Percentiles rank a stretch among this genome's conserved stretches.
phyloP scores from a whole-genome alignment of 306 rosid genomes.

The Urtica urens region DNA sequence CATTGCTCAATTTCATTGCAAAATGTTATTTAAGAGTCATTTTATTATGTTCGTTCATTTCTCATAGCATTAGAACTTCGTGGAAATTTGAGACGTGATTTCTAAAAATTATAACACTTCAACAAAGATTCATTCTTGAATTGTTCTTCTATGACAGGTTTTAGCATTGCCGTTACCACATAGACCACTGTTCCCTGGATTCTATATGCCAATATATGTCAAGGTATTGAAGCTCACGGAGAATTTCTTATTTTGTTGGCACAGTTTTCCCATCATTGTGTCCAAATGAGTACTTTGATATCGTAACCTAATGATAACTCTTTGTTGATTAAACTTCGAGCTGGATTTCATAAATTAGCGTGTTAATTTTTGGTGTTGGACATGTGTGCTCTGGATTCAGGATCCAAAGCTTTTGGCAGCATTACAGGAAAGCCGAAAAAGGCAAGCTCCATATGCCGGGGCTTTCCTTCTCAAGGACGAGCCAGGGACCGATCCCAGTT shows the following conservation, averaged over 20 bases:
- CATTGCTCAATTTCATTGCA: not conserved
- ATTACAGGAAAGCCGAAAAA: constrained; percentile 73
- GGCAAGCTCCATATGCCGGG: constrained; percentile 99
- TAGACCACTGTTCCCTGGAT: constrained; percentile 95
- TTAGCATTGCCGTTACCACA: constrained; percentile 94
- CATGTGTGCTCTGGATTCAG: constrained; percentile 34
- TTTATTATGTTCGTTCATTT: not conserved
- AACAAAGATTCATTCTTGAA: not conserved
- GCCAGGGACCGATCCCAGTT: constrained; percentile 64
- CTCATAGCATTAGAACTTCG: not conserved
- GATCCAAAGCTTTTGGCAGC: constrained; percentile 88
- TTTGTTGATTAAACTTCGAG: no score
- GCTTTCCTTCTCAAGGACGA: constrained; percentile 93
- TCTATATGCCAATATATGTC: constrained; percentile 95
- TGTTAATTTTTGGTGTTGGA: no score
- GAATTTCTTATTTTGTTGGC: no score
- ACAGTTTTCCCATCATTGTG: no score
- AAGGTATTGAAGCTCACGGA: constrained; percentile 47
- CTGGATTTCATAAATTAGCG: no score
- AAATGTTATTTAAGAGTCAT: not conserved
- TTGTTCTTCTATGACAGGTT: constrained; percentile 40
- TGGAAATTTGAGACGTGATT: not conserved
- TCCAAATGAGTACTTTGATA: no score
- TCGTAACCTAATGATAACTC: no score
- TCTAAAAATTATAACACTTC: not conserved